Percentiles rank a stretch among this genome's conserved stretches.
Evolutionary conservation across 2,329 filamentous ascomycete species (phyloP).

Genomic region (Elsinoe necatrix): DNA sequence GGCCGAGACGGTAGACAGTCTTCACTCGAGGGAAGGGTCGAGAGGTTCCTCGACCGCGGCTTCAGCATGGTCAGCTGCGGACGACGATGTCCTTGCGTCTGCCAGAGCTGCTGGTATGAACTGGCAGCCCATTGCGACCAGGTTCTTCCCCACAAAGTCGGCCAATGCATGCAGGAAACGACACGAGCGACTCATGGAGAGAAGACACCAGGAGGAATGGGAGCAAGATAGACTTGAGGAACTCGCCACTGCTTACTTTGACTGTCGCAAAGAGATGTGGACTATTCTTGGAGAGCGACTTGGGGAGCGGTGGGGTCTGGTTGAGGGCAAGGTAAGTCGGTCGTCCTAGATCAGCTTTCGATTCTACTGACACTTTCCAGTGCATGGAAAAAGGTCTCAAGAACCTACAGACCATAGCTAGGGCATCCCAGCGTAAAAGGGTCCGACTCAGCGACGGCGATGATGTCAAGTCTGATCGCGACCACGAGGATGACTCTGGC

Average conservation of each 20-base stretch:
- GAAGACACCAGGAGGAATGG: constrained; percentile 65
- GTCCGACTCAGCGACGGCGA: constrained; percentile 41
- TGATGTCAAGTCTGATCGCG: constrained; percentile 32
- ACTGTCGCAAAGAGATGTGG: constrained; percentile 75
- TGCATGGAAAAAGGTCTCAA: constrained; percentile 79
- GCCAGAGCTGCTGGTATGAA: constrained; percentile 69
- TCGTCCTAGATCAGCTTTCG: not conserved
- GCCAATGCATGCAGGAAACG: constrained; percentile 82
- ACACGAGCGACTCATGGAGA: constrained; percentile 75
- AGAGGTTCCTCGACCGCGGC: constrained; percentile 21
- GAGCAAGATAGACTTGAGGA: constrained; percentile 65
- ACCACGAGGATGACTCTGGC: constrained; percentile 57
- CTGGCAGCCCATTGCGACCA: constrained; percentile 71
- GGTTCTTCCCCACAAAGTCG: constrained; percentile 67
- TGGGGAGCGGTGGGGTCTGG: constrained; percentile 52
- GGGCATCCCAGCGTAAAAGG: constrained; percentile 53
- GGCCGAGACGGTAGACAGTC: constrained; percentile 1
- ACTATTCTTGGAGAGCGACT: constrained; percentile 56
- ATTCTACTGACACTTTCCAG: constrained; percentile 39
- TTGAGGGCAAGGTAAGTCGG: constrained; percentile 70
- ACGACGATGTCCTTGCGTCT: constrained; percentile 64
- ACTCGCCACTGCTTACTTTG: constrained; percentile 71
- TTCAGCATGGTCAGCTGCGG: constrained; percentile 57
- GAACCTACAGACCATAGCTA: constrained; percentile 63
- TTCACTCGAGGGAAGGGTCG: constrained; percentile 8